Evolutionary conservation across 1,284 basidiomycete genomes (phyloP).

Genomic region (Coniferiporia sulphurascens): DNA sequence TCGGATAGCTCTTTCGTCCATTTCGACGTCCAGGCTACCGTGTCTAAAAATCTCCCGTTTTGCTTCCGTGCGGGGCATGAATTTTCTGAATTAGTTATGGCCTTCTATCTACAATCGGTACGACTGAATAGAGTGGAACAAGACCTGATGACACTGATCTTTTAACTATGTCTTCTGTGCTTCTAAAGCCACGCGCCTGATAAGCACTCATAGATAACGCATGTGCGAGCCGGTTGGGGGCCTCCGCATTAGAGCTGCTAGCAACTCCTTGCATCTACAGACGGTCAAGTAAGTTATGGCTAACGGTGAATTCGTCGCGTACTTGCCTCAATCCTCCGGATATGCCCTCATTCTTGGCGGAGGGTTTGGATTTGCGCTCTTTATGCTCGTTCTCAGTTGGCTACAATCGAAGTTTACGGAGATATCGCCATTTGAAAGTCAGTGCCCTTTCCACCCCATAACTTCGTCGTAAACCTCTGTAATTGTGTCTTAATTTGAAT

Average conservation of each 20-base stretch:
- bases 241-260: background rate
- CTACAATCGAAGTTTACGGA: conserved; percentile 16
- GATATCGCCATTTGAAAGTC: conserved; percentile 17
- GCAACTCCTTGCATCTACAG: background rate
- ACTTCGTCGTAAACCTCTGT: background rate
- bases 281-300: conserved; percentile 4
- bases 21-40: too few species aligned
- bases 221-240: background rate
- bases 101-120: background rate
- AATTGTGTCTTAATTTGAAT: background rate
- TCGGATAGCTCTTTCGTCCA: too few species aligned
- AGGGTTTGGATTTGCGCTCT: conserved; percentile 13
- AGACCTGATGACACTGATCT: background rate
- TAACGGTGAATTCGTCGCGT: conserved; percentile 14
- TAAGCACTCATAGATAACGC: background rate
- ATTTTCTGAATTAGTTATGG: background rate
- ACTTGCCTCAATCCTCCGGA: conserved; percentile 16
- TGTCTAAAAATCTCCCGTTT: background rate
- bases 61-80: background rate
- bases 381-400: conserved; percentile 17
- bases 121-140: background rate
- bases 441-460: background rate
- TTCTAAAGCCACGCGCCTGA: background rate
- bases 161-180: background rate
- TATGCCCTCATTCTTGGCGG: conserved; percentile 18